Evolutionary conservation across 1,139 yeast species (phyloP).

Genomic region (Hyphopichia fennica): DNA sequence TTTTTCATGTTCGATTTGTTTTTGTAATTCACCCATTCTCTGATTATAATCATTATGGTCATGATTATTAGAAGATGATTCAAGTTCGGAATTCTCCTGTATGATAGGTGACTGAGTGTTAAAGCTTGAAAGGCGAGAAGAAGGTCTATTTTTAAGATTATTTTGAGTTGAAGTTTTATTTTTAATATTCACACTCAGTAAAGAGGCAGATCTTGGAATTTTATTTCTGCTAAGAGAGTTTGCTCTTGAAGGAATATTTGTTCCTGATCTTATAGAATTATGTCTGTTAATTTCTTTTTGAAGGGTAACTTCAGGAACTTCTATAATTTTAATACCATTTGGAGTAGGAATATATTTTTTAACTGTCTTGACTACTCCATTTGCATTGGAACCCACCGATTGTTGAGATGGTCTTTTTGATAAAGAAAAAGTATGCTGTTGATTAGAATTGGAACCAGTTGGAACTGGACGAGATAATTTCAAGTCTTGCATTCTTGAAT

Average conservation of each 20-base stretch:
- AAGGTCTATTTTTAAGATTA: constrained; percentile 7
- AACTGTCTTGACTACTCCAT: constrained; percentile 35
- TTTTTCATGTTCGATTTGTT: constrained; percentile 33
- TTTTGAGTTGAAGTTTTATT: constrained; percentile 4
- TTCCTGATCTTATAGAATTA: constrained; percentile 40
- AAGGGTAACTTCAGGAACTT: constrained; percentile 43
- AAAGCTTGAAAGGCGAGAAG: constrained; percentile 10
- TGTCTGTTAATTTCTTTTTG: constrained; percentile 41
- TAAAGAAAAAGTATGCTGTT: neutral
- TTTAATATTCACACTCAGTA: constrained; percentile 7
- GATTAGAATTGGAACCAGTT: neutral
- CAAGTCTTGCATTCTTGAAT: constrained; percentile 25
- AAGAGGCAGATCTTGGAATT: constrained; percentile 20
- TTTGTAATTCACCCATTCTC: constrained; percentile 17
- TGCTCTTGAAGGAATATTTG: constrained; percentile 16
- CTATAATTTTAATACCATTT: constrained; percentile 47
- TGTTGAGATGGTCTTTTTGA: neutral
- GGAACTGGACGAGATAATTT: constrained; percentile 16
- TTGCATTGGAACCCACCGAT: neutral
- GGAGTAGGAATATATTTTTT: constrained; percentile 51
- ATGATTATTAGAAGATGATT: constrained; percentile 11
- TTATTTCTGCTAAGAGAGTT: constrained; percentile 11
- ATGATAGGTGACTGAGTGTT: neutral
- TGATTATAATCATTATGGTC: constrained; percentile 12
- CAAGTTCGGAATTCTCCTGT: constrained; percentile 15